Percentiles rank a stretch among this genome's conserved stretches.
phyloP scores from a whole-genome alignment of 2,329 filamentous ascomycete species.

The Monosporascus sp. region DNA sequence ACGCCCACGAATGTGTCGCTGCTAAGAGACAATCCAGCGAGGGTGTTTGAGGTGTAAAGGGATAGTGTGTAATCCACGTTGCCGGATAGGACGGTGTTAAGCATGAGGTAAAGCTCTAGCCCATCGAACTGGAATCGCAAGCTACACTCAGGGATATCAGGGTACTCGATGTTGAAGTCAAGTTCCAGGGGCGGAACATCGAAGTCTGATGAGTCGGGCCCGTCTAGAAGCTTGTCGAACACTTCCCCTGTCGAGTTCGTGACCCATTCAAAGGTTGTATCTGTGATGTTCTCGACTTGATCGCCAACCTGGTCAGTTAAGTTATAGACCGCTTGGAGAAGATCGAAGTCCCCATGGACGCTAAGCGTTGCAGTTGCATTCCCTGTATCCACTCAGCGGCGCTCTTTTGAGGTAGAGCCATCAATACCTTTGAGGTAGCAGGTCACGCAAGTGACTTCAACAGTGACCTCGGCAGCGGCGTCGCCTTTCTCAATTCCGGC shows the following conservation, averaged over 20 bases:
- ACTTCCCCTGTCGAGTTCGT: constrained; percentile 17
- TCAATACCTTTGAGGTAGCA: constrained; percentile 44
- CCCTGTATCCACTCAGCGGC: background rate
- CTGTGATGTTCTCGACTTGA: constrained; percentile 29
- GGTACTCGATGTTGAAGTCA: constrained; percentile 38
- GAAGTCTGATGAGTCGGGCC: constrained; percentile 24
- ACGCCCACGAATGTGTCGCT: constrained; percentile 38
- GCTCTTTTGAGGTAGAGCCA: background rate
- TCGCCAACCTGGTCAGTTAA: constrained; percentile 26
- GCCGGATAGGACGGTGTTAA: constrained; percentile 36
- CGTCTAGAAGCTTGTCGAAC: constrained; percentile 18
- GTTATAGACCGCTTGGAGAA: constrained; percentile 26
- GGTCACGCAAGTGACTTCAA: constrained; percentile 40
- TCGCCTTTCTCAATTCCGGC: constrained; percentile 11
- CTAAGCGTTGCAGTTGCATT: constrained; percentile 35
- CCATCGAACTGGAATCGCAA: constrained; percentile 44
- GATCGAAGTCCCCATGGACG: constrained; percentile 36
- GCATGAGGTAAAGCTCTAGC: constrained; percentile 45
- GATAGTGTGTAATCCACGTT: constrained; percentile 42
- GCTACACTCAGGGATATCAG: constrained; percentile 34
- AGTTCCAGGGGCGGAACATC: constrained; percentile 33
- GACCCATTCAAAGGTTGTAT: constrained; percentile 19
- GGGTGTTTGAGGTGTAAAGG: constrained; percentile 40
- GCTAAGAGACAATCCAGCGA: constrained; percentile 35
- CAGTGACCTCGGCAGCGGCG: constrained; percentile 13